Evolutionary conservation across 352 stramenopile genomes (phyloP), one percentile per base, ranked within the genome.

Genomic region (Phytopythium cucurbitacearum): DNA sequence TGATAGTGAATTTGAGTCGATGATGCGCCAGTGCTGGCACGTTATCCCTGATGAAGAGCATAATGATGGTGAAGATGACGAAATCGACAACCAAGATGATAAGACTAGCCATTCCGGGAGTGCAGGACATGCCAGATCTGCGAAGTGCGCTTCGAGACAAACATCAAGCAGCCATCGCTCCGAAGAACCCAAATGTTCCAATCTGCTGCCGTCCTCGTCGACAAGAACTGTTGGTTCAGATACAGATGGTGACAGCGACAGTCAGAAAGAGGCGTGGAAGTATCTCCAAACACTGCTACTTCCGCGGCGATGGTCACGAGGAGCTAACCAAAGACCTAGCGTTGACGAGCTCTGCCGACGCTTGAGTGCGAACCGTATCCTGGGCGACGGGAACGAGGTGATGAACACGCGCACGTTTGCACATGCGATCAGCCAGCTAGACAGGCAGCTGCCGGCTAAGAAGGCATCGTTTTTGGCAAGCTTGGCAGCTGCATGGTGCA

Each of bases 1-100:
- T 11, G 87, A 96, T 58, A 64, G 75, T 34, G 90, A 95, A 54
- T 97, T 96, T 68, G 80, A 94, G 40, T 60, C 62, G 39, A 77
- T 96, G 46, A 93, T 97, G 59, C 57, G 73, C 1, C 83, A 87
- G 53, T 59, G 76, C 5, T 91, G 80, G 80, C 71, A 78, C 36
- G 62, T 90, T 36, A 47, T 54, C 13, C 62, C 60, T 3, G 76
- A 32, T 5, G 68, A 35, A 46, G 62, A 41, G 67, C 74, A 33
- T 43, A 39, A 67, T 46, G 37, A 43, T 56, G 16, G 28, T 77
- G 35, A 49, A 9, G 39, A 40, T 39, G 4, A 41, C 7, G 45
- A 53, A 52, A 65, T 47, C 35, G 15, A 57, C 12, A 28, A 28
- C 21, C 21, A 28, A 28, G 21, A 28, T 28, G 21, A 28, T 28